A percentile compares a stretch with the other conserved stretches of the same genome.
These are phyloP conservation scores for Paxillus ammoniavirescens DNA, from an alignment of 768 basidiomycete genomes.

Conservation along the genomic window DNA sequence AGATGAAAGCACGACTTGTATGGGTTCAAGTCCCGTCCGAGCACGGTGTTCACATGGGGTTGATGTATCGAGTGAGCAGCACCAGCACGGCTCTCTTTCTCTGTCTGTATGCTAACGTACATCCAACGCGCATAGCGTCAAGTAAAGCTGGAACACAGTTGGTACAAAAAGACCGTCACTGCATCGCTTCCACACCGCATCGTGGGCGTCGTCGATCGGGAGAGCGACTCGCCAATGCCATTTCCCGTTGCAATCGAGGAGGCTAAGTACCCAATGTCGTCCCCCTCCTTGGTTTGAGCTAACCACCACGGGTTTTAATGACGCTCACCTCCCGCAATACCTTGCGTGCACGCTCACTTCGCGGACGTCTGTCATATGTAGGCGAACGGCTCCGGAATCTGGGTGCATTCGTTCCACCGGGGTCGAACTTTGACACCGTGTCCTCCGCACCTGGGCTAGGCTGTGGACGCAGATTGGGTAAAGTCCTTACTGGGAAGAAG, in stretches of 20 bases:
- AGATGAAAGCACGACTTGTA: constrained; percentile 38
- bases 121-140: too few relatives aligned
- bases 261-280: constrained; percentile 12
- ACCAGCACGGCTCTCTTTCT: too few relatives aligned
- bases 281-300: not conserved
- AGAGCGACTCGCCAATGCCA: constrained; percentile 67
- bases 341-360: too few relatives aligned
- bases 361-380: too few relatives aligned
- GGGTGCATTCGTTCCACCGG: too few relatives aligned
- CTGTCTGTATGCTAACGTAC: too few relatives aligned
- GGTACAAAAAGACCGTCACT: too few relatives aligned
- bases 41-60: constrained; percentile 59
- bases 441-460: too few relatives aligned
- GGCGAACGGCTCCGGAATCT: constrained; percentile 18
- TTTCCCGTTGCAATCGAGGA: constrained; percentile 6
- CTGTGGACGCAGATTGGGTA: constrained; percentile 9
- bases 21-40: constrained; percentile 80
- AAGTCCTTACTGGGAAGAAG: constrained; percentile 11
- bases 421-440: too few relatives aligned
- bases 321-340: too few relatives aligned
- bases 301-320: not conserved
- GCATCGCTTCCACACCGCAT: constrained; percentile 66
- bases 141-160: constrained; percentile 58
- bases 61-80: constrained; percentile 52
- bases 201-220: constrained; percentile 52